Evolutionary conservation across 2,329 filamentous ascomycete species (phyloP).

Genomic region (Hypoxylon sp.): DNA sequence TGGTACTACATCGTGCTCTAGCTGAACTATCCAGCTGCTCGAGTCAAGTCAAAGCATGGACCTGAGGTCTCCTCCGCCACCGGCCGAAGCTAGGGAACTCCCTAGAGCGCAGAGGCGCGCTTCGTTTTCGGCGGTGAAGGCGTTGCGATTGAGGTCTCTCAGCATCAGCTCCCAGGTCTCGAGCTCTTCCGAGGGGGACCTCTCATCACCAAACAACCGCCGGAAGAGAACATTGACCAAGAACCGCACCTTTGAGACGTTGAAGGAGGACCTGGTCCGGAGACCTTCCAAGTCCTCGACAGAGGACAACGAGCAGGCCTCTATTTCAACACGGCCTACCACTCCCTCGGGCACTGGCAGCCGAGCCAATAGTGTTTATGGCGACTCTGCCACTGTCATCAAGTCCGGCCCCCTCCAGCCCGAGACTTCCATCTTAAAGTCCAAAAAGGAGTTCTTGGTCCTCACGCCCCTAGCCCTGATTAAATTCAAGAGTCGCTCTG

Average conservation of each 20-base stretch:
- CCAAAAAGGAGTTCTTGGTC: conserved; percentile 60
- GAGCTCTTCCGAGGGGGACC: conserved; percentile 40
- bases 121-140: conserved; percentile 45
- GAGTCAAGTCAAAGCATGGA: conserved; percentile 40
- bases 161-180: conserved; percentile 46
- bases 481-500: conserved; percentile 58
- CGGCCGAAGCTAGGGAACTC: conserved; percentile 33
- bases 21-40: conserved; percentile 6
- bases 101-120: conserved; percentile 39
- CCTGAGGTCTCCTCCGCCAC: conserved; percentile 34
- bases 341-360: conserved; percentile 43
- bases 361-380: conserved; percentile 42
- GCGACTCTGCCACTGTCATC: conserved; percentile 45
- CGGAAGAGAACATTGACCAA: conserved; percentile 41
- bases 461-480: conserved; percentile 59
- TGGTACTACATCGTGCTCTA: conserved; percentile 4
- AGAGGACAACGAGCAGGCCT: conserved; percentile 41
- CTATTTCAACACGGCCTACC: conserved; percentile 44
- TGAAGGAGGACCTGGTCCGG: conserved; percentile 40
- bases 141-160: conserved; percentile 44
- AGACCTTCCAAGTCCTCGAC: conserved; percentile 44
- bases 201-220: conserved; percentile 22
- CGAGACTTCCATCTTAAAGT: conserved; percentile 58
- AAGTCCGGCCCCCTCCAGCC: conserved; percentile 58
- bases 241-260: conserved; percentile 32